phyloP scores from a whole-genome alignment of 768 basidiomycete species.

The Chalciporus pseudorubinellus region DNA sequence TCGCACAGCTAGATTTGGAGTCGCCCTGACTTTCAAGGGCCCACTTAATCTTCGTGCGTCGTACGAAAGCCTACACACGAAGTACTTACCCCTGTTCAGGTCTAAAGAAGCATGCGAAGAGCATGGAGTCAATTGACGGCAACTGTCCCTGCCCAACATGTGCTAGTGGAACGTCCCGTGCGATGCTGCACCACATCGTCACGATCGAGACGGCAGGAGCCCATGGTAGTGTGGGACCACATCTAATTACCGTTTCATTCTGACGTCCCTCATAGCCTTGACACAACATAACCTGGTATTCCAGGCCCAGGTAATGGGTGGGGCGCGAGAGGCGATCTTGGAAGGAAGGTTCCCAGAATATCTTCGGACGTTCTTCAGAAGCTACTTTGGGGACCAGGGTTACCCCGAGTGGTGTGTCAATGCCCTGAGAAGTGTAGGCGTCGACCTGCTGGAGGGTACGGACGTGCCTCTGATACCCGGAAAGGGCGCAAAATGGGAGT shows the following conservation, averaged over 20 bases:
- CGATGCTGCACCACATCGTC: conserved; percentile 70
- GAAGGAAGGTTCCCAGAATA: conserved; percentile 77
- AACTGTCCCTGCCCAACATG: conserved; percentile 89
- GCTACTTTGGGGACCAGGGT: conserved; percentile 73
- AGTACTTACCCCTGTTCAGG: conserved; percentile 20
- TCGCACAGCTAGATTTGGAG: conserved; percentile 86
- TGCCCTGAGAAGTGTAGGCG: conserved; percentile 77
- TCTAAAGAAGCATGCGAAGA: conserved; percentile 66
- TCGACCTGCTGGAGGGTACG: conserved; percentile 68
- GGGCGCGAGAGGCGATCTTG: conserved; percentile 77
- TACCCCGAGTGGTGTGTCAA: conserved; percentile 91
- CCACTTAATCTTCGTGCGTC: conserved; percentile 75
- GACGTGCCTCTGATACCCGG: conserved; percentile 54
- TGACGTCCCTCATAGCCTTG: conserved; percentile 47
- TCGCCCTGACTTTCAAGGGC: conserved; percentile 79
- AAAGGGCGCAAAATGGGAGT: conserved; percentile 78
- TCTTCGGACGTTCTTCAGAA: conserved; percentile 69
- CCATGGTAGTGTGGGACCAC: conserved; percentile 52
- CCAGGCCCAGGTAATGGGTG: conserved; percentile 86
- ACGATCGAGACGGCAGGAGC: conserved; percentile 85
- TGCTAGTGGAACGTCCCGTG: conserved; percentile 58
- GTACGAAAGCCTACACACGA: neutral
- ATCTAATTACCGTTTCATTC: conserved; percentile 19
- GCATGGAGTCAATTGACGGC: conserved; percentile 71
- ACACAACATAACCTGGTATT: conserved; percentile 84